Evolutionary conservation across 2,329 filamentous ascomycete species (phyloP).

Genomic region (Helotiales sp.): DNA sequence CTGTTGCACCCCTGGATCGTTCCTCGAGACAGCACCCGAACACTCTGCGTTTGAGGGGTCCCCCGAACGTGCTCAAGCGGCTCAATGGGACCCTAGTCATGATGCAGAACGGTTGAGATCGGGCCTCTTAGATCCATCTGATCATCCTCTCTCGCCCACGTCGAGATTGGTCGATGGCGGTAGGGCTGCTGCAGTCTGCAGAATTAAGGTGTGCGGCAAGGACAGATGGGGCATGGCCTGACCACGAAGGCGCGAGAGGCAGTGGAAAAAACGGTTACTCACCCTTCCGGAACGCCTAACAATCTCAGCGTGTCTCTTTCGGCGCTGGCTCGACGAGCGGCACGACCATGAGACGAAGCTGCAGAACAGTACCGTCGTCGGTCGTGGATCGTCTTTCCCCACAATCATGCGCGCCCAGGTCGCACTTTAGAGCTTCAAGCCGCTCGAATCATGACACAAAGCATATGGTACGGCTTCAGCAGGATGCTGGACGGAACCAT

Average conservation of each 20-base stretch:
- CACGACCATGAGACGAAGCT: constrained; percentile 15
- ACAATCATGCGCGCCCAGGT: constrained; percentile 20
- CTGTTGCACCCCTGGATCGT: background rate
- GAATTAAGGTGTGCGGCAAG: constrained; percentile 4
- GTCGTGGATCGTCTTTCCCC: constrained; percentile 5
- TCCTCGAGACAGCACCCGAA: constrained; percentile 4
- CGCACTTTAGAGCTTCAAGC: constrained; percentile 15
- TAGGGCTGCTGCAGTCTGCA: constrained; percentile 8
- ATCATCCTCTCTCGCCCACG: background rate
- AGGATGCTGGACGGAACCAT: background rate
- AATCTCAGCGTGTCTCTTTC: constrained; percentile 23
- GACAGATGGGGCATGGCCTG: background rate
- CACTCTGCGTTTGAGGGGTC: background rate
- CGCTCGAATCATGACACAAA: constrained; percentile 24
- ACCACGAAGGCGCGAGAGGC: background rate
- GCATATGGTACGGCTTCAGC: background rate
- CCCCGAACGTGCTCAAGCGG: constrained; percentile 6
- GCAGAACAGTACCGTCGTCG: constrained; percentile 3
- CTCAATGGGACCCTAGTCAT: constrained; percentile 9
- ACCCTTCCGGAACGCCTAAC: constrained; percentile 23
- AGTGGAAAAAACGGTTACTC: constrained; percentile 16
- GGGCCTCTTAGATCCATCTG: constrained; percentile 4
- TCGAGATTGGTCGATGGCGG: background rate
- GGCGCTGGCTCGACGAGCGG: constrained; percentile 9
- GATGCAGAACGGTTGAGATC: constrained; percentile 3